Evolutionary conservation across 2,329 filamentous ascomycete species (phyloP), one percentile per base, ranked within the genome.

Genomic region (Simplicillium sp.): DNA sequence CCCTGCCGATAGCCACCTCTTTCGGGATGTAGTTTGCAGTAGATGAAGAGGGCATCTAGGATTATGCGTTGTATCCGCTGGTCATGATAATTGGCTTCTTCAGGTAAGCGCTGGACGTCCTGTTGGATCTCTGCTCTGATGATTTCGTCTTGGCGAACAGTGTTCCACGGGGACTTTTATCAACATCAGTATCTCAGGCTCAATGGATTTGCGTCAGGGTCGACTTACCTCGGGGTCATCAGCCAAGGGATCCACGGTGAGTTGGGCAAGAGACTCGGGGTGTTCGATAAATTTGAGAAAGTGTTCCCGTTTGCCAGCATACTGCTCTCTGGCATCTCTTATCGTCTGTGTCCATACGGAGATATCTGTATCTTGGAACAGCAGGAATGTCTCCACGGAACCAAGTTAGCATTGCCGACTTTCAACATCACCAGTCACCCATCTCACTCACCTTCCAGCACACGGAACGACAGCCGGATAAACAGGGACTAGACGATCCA

Each of bases 1-100:
- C 92, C 92, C 65, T 98, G 92, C n/a, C 92, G 80, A 58, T 98
- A 98, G 14, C 79, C 88, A 13, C 87, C 87, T 40, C 87, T 73
- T 50, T 83, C 80, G 2, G 87, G 87, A 54, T 97, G 87, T 40
- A 94, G 74, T 61, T 95, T 97, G 65, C 88, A 92, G 64, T 89
- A 97, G 49, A 98, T 76, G 61, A 97, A 98, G 29, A 98, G 70
- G 28, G 96, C 80, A 55, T 98, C 86, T 28, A 94, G 66, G 52
- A 98, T 81, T 61, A 87, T 84, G 34, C 71, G 73, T 59, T 97
- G 92, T 1, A 85, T 86, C 12, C 72, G 66, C 11, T 82, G 76
- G 50, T 89, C 77, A 43, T 89, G 87, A 54, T 97, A 98, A 57
- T 90, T 94, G 36, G 79, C 76, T 53, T 92, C 89, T 52, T 96